These are phyloP conservation scores for Calocybe gangraenosa DNA, from an alignment of 768 basidiomycete genomes.

Conservation along the genomic window DNA sequence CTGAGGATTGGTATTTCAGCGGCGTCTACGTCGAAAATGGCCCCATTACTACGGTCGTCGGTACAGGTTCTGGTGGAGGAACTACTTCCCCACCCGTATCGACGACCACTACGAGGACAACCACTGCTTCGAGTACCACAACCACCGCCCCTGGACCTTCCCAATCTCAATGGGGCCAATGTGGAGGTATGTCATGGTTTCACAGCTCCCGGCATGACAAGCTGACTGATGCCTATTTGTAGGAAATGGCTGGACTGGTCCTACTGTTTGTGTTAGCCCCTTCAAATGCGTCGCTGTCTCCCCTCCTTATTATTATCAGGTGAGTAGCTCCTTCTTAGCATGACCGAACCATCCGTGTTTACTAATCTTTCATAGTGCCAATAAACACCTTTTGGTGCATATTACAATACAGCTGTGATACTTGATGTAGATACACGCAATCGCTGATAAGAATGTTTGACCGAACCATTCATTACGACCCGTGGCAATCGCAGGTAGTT, in stretches of 20 bases:
- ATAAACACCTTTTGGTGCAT: slow-evolving; percentile 13
- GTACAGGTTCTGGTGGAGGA: slow-evolving; percentile 18
- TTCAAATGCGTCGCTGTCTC: slow-evolving; percentile 44
- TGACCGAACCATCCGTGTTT: too few relatives aligned
- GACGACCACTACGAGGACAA: slow-evolving; percentile 32
- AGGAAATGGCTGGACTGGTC: slow-evolving; percentile 44
- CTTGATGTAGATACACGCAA: too few relatives aligned
- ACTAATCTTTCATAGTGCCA: slow-evolving; percentile 15
- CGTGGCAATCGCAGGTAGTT: too few relatives aligned
- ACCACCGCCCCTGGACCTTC: slow-evolving; percentile 34
- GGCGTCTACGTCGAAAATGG: slow-evolving; percentile 60
- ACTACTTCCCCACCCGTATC: slow-evolving; percentile 19
- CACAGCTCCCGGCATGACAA: not conserved
- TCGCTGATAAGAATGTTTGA: too few relatives aligned
- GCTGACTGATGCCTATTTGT: not conserved
- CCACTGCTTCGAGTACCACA: slow-evolving; percentile 19
- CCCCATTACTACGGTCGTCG: slow-evolving; percentile 49
- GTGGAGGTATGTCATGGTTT: slow-evolving; percentile 34
- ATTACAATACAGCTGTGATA: too few relatives aligned
- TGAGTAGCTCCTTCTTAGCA: slow-evolving; percentile 13
- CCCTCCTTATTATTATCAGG: slow-evolving; percentile 53
- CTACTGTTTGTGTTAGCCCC: slow-evolving; percentile 38
- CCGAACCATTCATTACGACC: too few relatives aligned
- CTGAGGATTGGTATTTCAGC: slow-evolving; percentile 57
- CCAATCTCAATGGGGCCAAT: slow-evolving; percentile 48